Conservation (phyloP, 352 stramenopile genomes). For the Phytophthora cryptogea region DNA sequence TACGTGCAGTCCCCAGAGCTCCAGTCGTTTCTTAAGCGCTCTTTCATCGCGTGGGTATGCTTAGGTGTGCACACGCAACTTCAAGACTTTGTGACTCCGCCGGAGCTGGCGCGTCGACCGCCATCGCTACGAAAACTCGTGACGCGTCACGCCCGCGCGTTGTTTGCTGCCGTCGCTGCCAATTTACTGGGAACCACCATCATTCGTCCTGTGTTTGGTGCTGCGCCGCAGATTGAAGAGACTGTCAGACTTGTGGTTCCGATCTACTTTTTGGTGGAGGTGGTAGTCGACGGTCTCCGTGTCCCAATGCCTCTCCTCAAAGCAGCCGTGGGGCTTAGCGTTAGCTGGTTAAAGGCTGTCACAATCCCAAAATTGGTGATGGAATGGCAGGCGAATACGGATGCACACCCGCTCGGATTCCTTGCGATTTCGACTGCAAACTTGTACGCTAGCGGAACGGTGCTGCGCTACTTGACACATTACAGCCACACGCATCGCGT, state of each 20-base stretch:
- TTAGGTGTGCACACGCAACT: constrained; percentile 55
- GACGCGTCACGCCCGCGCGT: constrained; percentile 42
- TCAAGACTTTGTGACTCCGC: constrained; percentile 42
- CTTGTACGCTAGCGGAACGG: constrained; percentile 66
- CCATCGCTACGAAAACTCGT: constrained; percentile 41
- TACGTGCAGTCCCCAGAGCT: constrained; percentile 56
- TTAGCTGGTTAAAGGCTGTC: constrained; percentile 78
- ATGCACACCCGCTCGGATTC: constrained; percentile 64
- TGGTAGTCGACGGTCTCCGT: constrained; percentile 40
- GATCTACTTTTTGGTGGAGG: constrained; percentile 55
- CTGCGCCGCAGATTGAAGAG: constrained; percentile 57
- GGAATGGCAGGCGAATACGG: constrained; percentile 53
- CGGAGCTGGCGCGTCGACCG: constrained; percentile 28
- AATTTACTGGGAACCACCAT: constrained; percentile 71
- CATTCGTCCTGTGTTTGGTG: constrained; percentile 65
- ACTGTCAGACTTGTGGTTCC: constrained; percentile 64
- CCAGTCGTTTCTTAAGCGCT: constrained; percentile 51
- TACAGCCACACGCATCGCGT: constrained; percentile 46
- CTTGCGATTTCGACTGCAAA: constrained; percentile 68
- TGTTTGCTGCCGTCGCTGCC: constrained; percentile 56
- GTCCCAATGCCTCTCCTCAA: constrained; percentile 54
- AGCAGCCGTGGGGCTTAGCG: constrained; percentile 53
- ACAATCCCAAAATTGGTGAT: constrained; percentile 68
- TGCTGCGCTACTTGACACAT: constrained; percentile 60
- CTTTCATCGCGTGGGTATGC: constrained; percentile 68